Percentiles rank a stretch among this genome's conserved stretches.
phyloP scores from a whole-genome alignment of 2,329 filamentous ascomycete species.

The Ceratocystiopsis brevicomis region DNA sequence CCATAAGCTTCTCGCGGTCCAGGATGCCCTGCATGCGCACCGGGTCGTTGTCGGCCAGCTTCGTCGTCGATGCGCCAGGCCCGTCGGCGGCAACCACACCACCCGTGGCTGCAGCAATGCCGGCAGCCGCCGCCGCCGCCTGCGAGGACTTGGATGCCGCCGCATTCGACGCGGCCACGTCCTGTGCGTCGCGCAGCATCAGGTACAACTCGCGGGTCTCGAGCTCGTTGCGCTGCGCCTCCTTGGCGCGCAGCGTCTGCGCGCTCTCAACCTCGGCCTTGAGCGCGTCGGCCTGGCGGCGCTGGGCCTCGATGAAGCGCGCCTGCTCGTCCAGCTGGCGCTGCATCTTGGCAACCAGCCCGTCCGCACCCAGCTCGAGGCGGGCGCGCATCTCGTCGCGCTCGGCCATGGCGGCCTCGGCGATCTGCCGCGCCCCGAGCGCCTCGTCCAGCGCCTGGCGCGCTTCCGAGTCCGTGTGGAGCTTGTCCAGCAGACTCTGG shows the following conservation, averaged over 20 bases:
- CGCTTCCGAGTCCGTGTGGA: slow-evolving; percentile 92
- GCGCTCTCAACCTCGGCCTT: slow-evolving; percentile 80
- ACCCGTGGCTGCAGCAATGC: not conserved
- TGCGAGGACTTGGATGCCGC: slow-evolving; percentile 19
- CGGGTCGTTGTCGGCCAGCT: slow-evolving; percentile 45
- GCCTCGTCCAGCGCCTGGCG: slow-evolving; percentile 83
- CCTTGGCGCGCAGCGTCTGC: slow-evolving; percentile 70
- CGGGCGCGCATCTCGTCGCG: slow-evolving; percentile 84
- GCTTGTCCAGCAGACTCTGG: slow-evolving; percentile 80
- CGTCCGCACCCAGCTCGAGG: slow-evolving; percentile 80
- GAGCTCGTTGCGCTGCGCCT: slow-evolving; percentile 83
- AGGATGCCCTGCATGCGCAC: slow-evolving; percentile 78
- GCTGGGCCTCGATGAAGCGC: slow-evolving; percentile 75
- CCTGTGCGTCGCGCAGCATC: slow-evolving; percentile 93
- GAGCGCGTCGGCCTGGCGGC: slow-evolving; percentile 66
- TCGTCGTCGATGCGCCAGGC: slow-evolving; percentile 14
- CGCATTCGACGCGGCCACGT: slow-evolving; percentile 78
- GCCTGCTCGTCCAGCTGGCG: slow-evolving; percentile 86
- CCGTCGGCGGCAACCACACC: slow-evolving; percentile 10
- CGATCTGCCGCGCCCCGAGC: slow-evolving; percentile 74
- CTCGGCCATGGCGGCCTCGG: slow-evolving; percentile 89
- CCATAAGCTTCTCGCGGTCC: slow-evolving; percentile 82
- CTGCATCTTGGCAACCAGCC: slow-evolving; percentile 78
- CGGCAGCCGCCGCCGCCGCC: slow-evolving; percentile 1
- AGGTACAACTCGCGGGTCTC: slow-evolving; percentile 94